These are phyloP conservation scores for Tephrocybe sp. DNA, from an alignment of 768 basidiomycete species.

Conservation along the genomic window DNA sequence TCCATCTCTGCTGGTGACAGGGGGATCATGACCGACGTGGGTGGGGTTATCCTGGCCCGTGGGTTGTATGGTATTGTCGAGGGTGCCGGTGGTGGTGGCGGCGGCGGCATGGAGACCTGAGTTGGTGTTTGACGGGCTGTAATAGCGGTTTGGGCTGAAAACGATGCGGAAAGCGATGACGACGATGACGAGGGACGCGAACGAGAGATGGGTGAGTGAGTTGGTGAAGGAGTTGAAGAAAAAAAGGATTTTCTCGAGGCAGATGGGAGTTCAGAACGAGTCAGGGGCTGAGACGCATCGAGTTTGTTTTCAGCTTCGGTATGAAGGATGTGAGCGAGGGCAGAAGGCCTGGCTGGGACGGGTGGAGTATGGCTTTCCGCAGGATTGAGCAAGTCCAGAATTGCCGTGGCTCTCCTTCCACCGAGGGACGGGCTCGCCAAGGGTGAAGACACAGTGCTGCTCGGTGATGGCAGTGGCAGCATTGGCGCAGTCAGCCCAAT, in stretches of 20 bases:
- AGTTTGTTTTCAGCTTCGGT: conserved; percentile 32
- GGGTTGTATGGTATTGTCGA: conserved; percentile 63
- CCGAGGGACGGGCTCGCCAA: conserved; percentile 45
- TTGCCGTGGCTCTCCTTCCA: conserved; percentile 68
- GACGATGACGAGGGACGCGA: conserved; percentile 38
- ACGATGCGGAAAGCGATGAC: conserved; percentile 25
- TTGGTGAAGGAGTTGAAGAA: conserved; percentile 23
- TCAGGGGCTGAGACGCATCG: conserved; percentile 28
- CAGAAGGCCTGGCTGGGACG: conserved; percentile 40
- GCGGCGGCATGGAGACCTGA: conserved; percentile 30
- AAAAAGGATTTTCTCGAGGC: conserved; percentile 19
- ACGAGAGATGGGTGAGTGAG: conserved; percentile 25
- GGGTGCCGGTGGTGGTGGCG: conserved; percentile 28
- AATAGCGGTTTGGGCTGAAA: conserved; percentile 12
- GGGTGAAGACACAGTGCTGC: conserved; percentile 31
- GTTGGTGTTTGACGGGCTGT: conserved; percentile 20
- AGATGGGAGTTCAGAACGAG: conserved; percentile 19
- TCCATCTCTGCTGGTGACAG: conserved; percentile 63
- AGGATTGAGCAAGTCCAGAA: conserved; percentile 74
- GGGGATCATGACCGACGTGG: conserved; percentile 61
- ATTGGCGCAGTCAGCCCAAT: conserved; percentile 40
- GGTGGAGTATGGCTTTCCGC: conserved; percentile 34
- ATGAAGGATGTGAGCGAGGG: conserved; percentile 40
- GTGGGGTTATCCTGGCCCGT: conserved; percentile 54
- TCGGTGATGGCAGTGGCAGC: conserved; percentile 23